Conservation (phyloP, 768 basidiomycete species). For the Glaciozyma martinii region DNA sequence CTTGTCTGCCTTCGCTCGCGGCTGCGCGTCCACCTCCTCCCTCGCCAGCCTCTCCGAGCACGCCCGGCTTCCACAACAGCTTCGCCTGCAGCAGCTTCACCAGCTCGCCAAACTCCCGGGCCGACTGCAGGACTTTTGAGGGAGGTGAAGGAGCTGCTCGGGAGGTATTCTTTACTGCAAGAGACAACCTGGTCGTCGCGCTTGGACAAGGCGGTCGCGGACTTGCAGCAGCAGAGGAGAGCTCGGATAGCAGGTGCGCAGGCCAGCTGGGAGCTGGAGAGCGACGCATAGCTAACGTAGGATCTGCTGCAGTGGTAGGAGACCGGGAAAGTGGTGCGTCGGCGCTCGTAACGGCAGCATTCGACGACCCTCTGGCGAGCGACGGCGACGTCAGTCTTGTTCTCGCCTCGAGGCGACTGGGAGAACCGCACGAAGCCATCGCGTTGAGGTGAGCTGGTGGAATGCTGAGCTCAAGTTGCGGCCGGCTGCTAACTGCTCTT, state of each 20-base stretch:
- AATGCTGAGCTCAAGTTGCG: background rate
- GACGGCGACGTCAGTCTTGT: constrained; percentile 14
- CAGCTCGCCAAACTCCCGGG: background rate
- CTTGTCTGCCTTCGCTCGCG: too few species aligned
- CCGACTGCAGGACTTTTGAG: constrained; percentile 1
- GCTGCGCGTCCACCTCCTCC: too few species aligned
- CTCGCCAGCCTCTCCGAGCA: too few species aligned
- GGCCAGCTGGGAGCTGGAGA: too few species aligned
- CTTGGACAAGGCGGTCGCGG: background rate
- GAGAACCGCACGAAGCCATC: constrained; percentile 3
- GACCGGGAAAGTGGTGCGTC: background rate
- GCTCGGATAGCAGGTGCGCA: constrained; percentile 13
- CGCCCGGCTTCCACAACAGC: too few species aligned
- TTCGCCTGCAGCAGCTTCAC: background rate
- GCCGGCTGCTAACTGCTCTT: background rate
- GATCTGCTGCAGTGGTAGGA: constrained; percentile 12
- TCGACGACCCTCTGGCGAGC: constrained; percentile 28
- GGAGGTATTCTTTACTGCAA: background rate
- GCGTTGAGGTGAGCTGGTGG: constrained; percentile 4
- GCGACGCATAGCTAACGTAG: background rate
- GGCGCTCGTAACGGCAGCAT: constrained; percentile 9
- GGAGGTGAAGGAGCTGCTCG: constrained; percentile 2
- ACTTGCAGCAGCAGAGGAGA: background rate
- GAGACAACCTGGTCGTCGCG: constrained; percentile 2
- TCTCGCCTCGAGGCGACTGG: constrained; percentile 16